Evolutionary conservation across 1,284 basidiomycete species (phyloP).

Genomic region (Vanrija sp.): DNA sequence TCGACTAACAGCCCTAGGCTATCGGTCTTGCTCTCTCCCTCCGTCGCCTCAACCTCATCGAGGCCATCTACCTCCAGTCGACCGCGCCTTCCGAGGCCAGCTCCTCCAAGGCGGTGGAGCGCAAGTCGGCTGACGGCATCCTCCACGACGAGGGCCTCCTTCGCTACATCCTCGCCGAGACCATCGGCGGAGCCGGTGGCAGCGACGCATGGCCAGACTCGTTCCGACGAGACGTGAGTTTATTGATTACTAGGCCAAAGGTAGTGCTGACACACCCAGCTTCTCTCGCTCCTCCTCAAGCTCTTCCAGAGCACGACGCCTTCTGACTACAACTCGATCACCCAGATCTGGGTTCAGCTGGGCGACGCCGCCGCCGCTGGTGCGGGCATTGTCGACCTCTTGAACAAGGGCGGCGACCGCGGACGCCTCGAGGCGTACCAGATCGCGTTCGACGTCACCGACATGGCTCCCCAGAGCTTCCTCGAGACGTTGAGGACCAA

Average conservation of each 20-base stretch:
- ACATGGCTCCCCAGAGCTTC: conserved; percentile 89
- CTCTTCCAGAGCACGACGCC: conserved; percentile 68
- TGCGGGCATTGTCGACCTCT: conserved; percentile 35
- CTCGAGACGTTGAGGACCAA: conserved; percentile 60
- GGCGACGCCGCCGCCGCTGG: conserved; percentile 62
- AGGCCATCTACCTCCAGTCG: conserved; percentile 59
- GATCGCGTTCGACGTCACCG: conserved; percentile 87
- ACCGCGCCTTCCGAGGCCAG: conserved; percentile 23
- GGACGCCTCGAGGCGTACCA: conserved; percentile 77
- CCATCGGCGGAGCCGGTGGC: conserved; percentile 59
- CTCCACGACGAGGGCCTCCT: conserved; percentile 69
- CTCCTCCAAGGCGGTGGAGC: conserved; percentile 18
- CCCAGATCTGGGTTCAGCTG: conserved; percentile 81
- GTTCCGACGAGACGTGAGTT: conserved; percentile 58
- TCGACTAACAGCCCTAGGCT: conserved; percentile 55
- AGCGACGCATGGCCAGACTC: conserved; percentile 42
- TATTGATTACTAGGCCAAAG: background rate
- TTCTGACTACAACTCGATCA: conserved; percentile 70
- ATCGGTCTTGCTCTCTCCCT: conserved; percentile 91
- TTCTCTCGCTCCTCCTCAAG: conserved; percentile 61
- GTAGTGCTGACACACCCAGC: conserved; percentile 28
- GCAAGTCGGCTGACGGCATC: conserved; percentile 18
- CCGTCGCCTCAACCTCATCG: conserved; percentile 76
- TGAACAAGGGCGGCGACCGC: conserved; percentile 41
- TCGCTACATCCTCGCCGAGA: conserved; percentile 84